Evolutionary conservation across 2,329 filamentous ascomycete genomes (phyloP).

Genomic region (Fusarium circinatum): DNA sequence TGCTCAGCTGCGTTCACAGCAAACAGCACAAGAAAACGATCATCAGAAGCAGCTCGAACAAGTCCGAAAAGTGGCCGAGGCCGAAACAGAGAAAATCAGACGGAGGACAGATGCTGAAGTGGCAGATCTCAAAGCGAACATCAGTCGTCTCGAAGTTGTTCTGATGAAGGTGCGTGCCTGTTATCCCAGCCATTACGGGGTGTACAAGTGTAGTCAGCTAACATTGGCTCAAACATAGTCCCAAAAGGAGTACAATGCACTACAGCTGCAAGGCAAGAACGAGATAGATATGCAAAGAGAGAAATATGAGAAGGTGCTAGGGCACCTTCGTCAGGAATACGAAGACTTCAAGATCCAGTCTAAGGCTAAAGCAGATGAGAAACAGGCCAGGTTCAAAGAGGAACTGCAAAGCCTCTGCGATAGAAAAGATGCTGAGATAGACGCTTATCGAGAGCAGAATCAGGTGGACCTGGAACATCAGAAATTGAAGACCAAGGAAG

Average conservation of each 20-base stretch:
- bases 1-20: constrained; percentile 35
- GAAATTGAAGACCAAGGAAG: constrained; percentile 38
- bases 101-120: constrained; percentile 68
- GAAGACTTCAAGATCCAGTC: constrained; percentile 33
- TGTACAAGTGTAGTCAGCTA: not conserved
- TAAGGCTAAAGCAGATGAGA: constrained; percentile 21
- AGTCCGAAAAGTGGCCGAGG: constrained; percentile 58
- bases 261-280: constrained; percentile 26
- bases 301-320: constrained; percentile 11
- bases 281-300: constrained; percentile 32
- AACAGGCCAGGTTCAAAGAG: constrained; percentile 8
- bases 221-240: constrained; percentile 52
- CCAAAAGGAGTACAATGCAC: constrained; percentile 62
- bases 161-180: constrained; percentile 63
- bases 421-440: constrained; percentile 19
- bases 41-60: constrained; percentile 57
- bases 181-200: not conserved
- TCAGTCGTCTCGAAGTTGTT: constrained; percentile 70
- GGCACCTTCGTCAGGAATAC: constrained; percentile 28
- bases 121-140: constrained; percentile 69
- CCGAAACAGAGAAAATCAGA: constrained; percentile 60
- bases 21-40: constrained; percentile 43
- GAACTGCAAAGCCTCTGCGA: constrained; percentile 16
- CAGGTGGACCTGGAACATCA: constrained; percentile 36
- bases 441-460: constrained; percentile 43